Base-by-base conservation (phyloP, 768 basidiomycete genomes). In the Mycena venus region DNA sequence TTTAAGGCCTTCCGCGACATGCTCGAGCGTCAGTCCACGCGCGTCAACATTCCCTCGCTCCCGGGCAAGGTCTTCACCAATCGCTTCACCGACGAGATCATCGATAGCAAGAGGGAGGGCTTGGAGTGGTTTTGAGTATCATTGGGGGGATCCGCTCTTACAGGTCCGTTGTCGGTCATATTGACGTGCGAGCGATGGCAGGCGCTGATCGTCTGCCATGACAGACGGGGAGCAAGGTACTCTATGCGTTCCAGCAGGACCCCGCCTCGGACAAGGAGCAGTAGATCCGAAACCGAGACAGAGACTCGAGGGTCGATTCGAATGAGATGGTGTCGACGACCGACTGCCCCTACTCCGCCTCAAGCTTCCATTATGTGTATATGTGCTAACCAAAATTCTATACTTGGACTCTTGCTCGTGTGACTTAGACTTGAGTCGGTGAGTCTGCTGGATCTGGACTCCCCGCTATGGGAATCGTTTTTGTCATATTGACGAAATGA, bases 41-140 rank as follows among this genome's bases (percentile, higher is more conserved):
- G 98, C 51, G 98, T 99, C 78, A 99, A 99, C 84, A 99, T 99
- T 80, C 98, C 98, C 1, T 91, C 96, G 21, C 91, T 99, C 38
- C 98, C 98, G 2, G 98, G 98, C 67, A 99, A 99, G 84, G 96
- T 99, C 47, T 99, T 99, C 85, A 98, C 97, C 38, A 99, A 98
- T 80, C 89, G 98, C 49, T 99, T 99, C 85, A 96, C 96, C 19
- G 98, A 99, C 78, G 98, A 99, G 83, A 94, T 99, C 55, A 99
- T 99, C 72, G 98, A 99, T 83, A 87, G 89, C 68, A 86, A 98
- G 72, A 87, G 98, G 77, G 97, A 99, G 81, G 98, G 98, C 0
- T 85, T 99, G 31, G 97, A 99, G 86, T 87, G 98, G 34, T 99
- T 99, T 83, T 99, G 79, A 96, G 95, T 78, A 92, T 99, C 75